Evolutionary conservation across 2,329 filamentous ascomycete genomes (phyloP).

Genomic region (Stachybotrys chlorohalonatus): DNA sequence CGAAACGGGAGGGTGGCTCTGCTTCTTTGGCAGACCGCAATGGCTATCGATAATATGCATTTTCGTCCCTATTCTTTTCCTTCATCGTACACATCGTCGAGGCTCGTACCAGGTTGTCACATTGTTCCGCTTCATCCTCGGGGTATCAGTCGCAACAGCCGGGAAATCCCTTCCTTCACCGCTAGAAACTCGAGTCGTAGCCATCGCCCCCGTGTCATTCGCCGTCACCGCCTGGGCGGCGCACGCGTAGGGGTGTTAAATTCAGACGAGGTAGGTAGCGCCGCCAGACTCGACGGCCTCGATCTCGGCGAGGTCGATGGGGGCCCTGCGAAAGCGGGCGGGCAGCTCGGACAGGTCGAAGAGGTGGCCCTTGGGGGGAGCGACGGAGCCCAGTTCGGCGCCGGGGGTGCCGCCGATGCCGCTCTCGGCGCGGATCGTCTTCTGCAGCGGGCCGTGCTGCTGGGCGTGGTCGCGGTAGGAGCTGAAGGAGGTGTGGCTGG

Average conservation of each 20-base stretch:
- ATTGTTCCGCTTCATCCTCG: conserved; percentile 5
- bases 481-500: conserved; percentile 56
- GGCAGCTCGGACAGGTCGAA: conserved; percentile 90
- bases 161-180: no score
- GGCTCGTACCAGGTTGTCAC: conserved; percentile 4
- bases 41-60: conserved; percentile 1
- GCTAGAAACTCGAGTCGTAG: no score
- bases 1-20: neutral
- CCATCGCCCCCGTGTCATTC: neutral
- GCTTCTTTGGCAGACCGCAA: neutral
- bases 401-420: conserved; percentile 57
- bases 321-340: conserved; percentile 65
- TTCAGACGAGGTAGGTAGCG: conserved; percentile 47
- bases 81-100: conserved; percentile 8
- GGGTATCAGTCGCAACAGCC: conserved; percentile 6
- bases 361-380: conserved; percentile 62
- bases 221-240: neutral
- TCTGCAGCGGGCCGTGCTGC: conserved; percentile 67
- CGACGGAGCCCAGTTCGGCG: conserved; percentile 61
- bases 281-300: conserved; percentile 93
- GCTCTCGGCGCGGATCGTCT: conserved; percentile 33
- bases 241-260: neutral
- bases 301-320: conserved; percentile 75
- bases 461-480: conserved; percentile 70
- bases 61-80: conserved; percentile 3